Evolutionary conservation across 2,329 filamentous ascomycete genomes (phyloP), one percentile per base, ranked within the genome.

Genomic region (Achaetomium macrosporum): DNA sequence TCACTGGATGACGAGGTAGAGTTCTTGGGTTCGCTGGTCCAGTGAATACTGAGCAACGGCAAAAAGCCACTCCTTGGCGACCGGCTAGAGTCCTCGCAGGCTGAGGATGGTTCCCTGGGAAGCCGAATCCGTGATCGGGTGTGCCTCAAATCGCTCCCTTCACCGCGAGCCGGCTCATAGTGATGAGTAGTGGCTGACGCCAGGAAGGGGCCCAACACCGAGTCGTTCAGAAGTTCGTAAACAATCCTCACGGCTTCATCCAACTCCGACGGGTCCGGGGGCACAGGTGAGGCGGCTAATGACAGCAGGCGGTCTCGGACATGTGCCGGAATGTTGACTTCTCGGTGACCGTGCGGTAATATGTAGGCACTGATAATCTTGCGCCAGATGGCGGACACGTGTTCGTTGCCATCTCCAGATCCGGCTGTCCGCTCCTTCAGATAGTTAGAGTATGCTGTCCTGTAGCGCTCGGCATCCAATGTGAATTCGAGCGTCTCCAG

Each of bases 161-260:
- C 67, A 8, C 73, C 71, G 25, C 75, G 70, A 15, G 60, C 53
- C 10, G 63, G 59, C 15, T 63, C 61, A 12, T 73, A 71, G 1
- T 68, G 55, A 1, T 62, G 49, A 1, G 72, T 65, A 5, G 71
- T 63, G n/a, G 79, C 71, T 0, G 78, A 80, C 57, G 96, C 92
- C 50, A 97, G 77, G 66, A 97, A 99, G 0, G 92, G 91, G 0
- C 96, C 84, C 47, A 97, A 76, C 0, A 97, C 88, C 3, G 91
- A 96, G 67, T 97, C 93, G 63, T 96, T 95, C 91, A 99, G 97
- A 51, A 99, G 76, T 62, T 97, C 93, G 68, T 92, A 91, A 39
- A 96, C 88, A 56, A 96, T 95, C 57, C 81, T 80, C 20, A 95
- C 87, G 17, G 93, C 90, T 47, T 88, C 81, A 55, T 95, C 87